Percentiles rank a stretch among this genome's conserved stretches.
Evolutionary conservation across 2,329 filamentous ascomycete genomes (phyloP).

Genomic region (Neonectria neomacrospora): DNA sequence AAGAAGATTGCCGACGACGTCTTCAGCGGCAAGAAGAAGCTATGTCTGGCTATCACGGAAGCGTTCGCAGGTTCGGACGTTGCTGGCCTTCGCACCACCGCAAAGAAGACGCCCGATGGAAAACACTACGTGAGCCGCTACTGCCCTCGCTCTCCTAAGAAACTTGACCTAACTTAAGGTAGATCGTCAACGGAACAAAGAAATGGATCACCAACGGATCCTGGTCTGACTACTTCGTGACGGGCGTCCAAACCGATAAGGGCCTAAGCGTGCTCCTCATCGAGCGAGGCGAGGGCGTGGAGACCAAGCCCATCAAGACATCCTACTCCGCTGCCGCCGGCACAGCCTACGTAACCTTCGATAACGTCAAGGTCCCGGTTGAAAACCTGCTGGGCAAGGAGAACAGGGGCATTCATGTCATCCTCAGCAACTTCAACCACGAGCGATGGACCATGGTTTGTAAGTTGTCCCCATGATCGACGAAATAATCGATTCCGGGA

Average conservation of each 20-base stretch:
- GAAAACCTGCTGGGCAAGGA: constrained; percentile 83
- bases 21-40: constrained; percentile 85
- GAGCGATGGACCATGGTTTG: constrained; percentile 82
- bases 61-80: constrained; percentile 87
- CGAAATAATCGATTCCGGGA: neutral
- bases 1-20: constrained; percentile 76
- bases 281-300: constrained; percentile 77
- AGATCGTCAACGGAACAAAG: constrained; percentile 77
- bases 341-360: constrained; percentile 83
- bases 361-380: constrained; percentile 86
- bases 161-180: neutral
- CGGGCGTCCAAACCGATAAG: constrained; percentile 81
- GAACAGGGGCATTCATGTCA: constrained; percentile 86
- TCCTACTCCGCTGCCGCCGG: constrained; percentile 83
- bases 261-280: constrained; percentile 83
- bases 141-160: constrained; percentile 16
- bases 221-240: constrained; percentile 86
- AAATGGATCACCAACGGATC: constrained; percentile 90
- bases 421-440: constrained; percentile 90
- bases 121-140: constrained; percentile 70
- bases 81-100: constrained; percentile 81
- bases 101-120: constrained; percentile 78
- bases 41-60: constrained; percentile 88
- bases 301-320: constrained; percentile 83
- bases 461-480: constrained; percentile 46